These are phyloP conservation scores for Amaranthus cruentus DNA, from an alignment of 148 eudicot genomes.

Conservation along the genomic window DNA sequence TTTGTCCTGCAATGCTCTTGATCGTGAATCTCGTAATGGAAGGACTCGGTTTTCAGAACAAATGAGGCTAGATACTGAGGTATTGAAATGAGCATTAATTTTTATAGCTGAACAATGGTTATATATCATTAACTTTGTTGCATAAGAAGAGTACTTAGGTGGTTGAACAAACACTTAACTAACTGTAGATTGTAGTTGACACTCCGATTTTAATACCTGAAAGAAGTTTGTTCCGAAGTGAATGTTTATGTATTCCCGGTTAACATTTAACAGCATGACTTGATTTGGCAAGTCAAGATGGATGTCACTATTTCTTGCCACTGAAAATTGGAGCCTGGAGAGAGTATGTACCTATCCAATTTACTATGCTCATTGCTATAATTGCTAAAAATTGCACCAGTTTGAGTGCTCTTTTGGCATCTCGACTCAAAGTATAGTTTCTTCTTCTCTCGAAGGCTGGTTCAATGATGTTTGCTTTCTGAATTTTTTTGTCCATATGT, in stretches of 20 bases:
- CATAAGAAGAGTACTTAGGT: background rate
- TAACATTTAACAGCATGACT: background rate
- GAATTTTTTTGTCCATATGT: background rate
- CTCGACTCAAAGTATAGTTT: no score
- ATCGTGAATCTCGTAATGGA: constrained; percentile 36
- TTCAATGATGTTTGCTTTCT: background rate
- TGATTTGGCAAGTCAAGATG: background rate
- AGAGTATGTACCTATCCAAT: no score
- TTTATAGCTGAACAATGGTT: constrained; percentile 4
- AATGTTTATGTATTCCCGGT: background rate
- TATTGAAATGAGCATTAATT: constrained; percentile 19
- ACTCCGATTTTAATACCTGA: background rate
- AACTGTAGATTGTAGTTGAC: background rate
- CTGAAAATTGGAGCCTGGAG: no score
- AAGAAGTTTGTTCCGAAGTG: background rate
- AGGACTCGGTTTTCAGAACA: constrained; percentile 52
- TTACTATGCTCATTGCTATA: no score
- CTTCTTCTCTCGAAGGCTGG: background rate
- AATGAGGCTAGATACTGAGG: constrained; percentile 57
- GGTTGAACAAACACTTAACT: background rate
- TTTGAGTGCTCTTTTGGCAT: no score
- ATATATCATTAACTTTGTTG: background rate
- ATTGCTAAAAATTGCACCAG: no score
- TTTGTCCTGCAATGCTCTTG: constrained; percentile 48
- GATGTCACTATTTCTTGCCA: background rate